These are phyloP conservation scores for Phytophthora sojae DNA, from an alignment of 352 stramenopile species.

Conservation along the genomic window DNA sequence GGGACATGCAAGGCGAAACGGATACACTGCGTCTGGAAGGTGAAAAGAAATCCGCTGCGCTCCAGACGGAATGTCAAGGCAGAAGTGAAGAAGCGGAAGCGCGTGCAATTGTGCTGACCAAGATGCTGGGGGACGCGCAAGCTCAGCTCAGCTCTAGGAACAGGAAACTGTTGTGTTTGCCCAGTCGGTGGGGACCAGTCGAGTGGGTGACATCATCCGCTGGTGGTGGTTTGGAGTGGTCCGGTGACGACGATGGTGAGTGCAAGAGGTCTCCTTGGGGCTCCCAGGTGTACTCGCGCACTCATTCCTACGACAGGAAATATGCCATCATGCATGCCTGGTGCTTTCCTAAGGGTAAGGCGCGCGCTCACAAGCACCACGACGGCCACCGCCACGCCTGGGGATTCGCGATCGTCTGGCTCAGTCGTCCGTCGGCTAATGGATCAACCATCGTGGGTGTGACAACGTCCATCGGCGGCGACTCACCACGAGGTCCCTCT, in stretches of 20 bases:
- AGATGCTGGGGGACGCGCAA: too few relatives aligned
- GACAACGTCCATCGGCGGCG: not conserved
- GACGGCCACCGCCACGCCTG: slow-evolving; percentile 18
- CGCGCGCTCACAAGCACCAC: not conserved
- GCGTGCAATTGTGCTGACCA: too few relatives aligned
- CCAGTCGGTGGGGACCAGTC: too few relatives aligned
- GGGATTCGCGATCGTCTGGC: slow-evolving; percentile 17
- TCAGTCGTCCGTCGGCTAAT: not conserved
- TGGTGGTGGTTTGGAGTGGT: not conserved
- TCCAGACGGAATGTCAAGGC: too few relatives aligned
- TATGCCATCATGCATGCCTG: too few relatives aligned
- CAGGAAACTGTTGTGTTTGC: too few relatives aligned
- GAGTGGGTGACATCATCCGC: too few relatives aligned
- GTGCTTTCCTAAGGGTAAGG: not conserved
- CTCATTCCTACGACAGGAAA: not conserved
- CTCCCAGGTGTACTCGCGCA: slow-evolving; percentile 16
- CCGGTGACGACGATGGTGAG: not conserved
- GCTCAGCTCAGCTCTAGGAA: too few relatives aligned
- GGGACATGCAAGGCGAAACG: too few relatives aligned
- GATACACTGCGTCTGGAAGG: too few relatives aligned
- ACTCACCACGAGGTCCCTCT: not conserved
- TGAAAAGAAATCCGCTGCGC: too few relatives aligned
- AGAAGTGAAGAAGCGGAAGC: too few relatives aligned
- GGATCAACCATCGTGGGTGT: not conserved
- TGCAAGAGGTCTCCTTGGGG: slow-evolving; percentile 8